phyloP scores from a whole-genome alignment of 352 stramenopile species.

The Pythium chondricola region DNA sequence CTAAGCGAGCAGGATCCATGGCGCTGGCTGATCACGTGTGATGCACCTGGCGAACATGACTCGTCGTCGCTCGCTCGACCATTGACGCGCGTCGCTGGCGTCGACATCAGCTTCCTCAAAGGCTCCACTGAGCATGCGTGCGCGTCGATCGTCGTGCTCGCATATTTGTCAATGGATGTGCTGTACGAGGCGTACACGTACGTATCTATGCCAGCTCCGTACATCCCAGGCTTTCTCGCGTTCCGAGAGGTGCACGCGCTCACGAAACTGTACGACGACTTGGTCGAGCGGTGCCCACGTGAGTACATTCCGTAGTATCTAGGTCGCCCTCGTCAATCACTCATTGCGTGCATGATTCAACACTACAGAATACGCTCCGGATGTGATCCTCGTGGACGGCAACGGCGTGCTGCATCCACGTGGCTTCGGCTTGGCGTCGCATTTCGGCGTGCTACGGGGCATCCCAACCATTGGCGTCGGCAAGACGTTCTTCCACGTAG shows the following conservation, averaged over 20 bases:
- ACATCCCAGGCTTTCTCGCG: conserved; percentile 76
- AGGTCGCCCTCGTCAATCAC: background rate
- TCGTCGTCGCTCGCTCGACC: too few relatives aligned
- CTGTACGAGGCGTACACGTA: conserved; percentile 84
- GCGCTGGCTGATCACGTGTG: conserved; percentile 42
- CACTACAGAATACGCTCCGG: conserved; percentile 60
- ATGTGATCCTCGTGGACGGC: conserved; percentile 92
- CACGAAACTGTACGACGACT: conserved; percentile 57
- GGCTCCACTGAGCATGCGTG: conserved; percentile 75
- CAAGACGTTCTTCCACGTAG: conserved; percentile 88
- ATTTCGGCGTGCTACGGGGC: conserved; percentile 87
- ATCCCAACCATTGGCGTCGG: conserved; percentile 90
- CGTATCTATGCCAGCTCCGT: conserved; percentile 69
- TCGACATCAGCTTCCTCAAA: conserved; percentile 84
- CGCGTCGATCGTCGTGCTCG: conserved; percentile 73
- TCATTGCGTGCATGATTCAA: background rate
- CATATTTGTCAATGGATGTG: conserved; percentile 50
- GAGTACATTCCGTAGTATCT: background rate
- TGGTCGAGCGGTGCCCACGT: conserved; percentile 48
- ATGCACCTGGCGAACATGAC: too few relatives aligned
- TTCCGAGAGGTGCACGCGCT: conserved; percentile 77
- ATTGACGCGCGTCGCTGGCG: conserved; percentile 50
- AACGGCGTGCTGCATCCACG: conserved; percentile 85
- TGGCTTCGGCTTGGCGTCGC: conserved; percentile 89
- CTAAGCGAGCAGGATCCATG: conserved; percentile 37